Evolutionary conservation across 495 filamentous ascomycete genomes (phyloP).

Genomic region (Symbiotaphrina buchneri): DNA sequence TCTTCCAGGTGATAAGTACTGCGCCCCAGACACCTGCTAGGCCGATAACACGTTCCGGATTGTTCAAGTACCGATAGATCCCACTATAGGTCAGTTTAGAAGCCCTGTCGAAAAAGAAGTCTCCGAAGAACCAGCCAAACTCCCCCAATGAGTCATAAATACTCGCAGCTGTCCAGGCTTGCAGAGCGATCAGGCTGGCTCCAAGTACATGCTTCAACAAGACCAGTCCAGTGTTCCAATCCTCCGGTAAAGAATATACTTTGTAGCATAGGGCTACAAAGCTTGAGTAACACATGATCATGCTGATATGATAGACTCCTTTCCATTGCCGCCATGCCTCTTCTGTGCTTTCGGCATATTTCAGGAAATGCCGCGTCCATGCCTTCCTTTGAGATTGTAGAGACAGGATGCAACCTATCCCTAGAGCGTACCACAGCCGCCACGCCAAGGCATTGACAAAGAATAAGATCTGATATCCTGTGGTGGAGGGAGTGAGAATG

Average conservation of each 20-base stretch:
- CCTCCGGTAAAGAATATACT: constrained; percentile 67
- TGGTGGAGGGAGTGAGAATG: constrained; percentile 53
- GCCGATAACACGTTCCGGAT: constrained; percentile 84
- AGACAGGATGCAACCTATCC: constrained; percentile 65
- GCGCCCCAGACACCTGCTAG: constrained; percentile 93
- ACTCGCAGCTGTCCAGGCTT: constrained; percentile 81
- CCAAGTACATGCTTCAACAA: constrained; percentile 77
- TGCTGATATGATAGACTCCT: constrained; percentile 79
- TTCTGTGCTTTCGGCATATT: constrained; percentile 70
- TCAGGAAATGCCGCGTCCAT: constrained; percentile 94
- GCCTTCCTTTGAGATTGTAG: constrained; percentile 71
- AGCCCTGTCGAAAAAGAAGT: constrained; percentile 83
- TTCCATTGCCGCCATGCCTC: constrained; percentile 99
- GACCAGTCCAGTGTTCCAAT: constrained; percentile 68
- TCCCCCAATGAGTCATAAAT: constrained; percentile 94
- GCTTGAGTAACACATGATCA: constrained; percentile 67
- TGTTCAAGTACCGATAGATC: constrained; percentile 95
- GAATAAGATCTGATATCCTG: constrained; percentile 51
- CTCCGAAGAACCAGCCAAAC: constrained; percentile 98
- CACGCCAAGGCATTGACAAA: constrained; percentile 56
- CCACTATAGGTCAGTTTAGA: constrained; percentile 85
- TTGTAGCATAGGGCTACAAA: constrained; percentile 91
- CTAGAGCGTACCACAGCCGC: constrained; percentile 84
- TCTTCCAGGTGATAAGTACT: constrained; percentile 76
- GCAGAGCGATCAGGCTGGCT: constrained; percentile 55